Percentiles rank a stretch among this genome's conserved stretches.
phyloP scores from a whole-genome alignment of 768 basidiomycete genomes.

The Rhodotorula toruloides region DNA sequence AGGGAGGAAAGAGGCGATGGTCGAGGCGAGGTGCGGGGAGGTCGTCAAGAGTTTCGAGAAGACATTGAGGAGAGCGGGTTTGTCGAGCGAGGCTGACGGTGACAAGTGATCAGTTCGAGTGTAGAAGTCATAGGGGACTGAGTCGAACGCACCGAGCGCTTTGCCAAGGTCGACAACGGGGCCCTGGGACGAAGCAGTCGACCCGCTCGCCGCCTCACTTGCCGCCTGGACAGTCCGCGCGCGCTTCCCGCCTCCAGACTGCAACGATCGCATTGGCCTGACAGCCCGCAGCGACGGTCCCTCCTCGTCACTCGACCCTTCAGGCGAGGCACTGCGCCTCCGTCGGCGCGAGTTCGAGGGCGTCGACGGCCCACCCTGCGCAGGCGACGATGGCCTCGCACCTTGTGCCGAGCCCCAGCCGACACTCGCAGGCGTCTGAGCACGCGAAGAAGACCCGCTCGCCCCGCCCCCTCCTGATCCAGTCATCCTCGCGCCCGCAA shows the following conservation, averaged over 20 bases:
- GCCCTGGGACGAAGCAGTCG: not conserved
- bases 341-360: constrained; percentile 9
- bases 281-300: not conserved
- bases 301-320: constrained; percentile 13
- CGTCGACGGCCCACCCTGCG: not conserved
- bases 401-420: constrained; percentile 5
- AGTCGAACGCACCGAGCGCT: constrained; percentile 32
- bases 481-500: not conserved
- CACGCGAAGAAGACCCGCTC: not conserved
- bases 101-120: not conserved
- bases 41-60: constrained; percentile 37
- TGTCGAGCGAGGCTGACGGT: constrained; percentile 36
- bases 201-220: not conserved
- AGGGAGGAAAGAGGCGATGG: constrained; percentile 37
- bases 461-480: not conserved
- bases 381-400: not conserved
- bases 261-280: not conserved
- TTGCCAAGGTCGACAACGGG: constrained; percentile 38
- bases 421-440: not conserved
- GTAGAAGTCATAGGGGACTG: not conserved
- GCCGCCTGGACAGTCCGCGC: not conserved
- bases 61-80: constrained; percentile 37
- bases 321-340: constrained; percentile 18
- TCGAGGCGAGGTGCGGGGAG: constrained; percentile 31
- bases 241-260: not conserved